Base-by-base conservation (phyloP, 345 rosid species). In the Lepidium aucheri region DNA sequence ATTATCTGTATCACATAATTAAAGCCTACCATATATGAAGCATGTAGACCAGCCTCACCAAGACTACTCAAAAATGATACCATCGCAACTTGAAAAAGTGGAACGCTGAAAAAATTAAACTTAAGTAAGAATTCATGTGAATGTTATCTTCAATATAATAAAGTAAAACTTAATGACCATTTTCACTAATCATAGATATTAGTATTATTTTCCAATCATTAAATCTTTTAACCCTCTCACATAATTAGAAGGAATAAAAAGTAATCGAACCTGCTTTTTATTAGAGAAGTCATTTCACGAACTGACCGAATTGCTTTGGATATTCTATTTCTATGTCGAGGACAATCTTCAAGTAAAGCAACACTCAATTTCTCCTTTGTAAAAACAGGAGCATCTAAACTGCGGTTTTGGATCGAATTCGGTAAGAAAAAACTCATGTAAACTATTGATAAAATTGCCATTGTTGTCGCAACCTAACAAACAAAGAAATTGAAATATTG, bases 381-480 rank as follows among this genome's bases (percentile, higher is more conserved):
- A 39, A 85, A 32, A 39, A 82, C 79, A 6, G 96, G 88, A 9
- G 77, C 57, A 0, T 68, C 16, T 24, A 84, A 47, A 24, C 54
- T 47, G 22, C 72, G 73, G 40, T 69, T 78, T 34, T 62, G 55
- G 47, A 72, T 70, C 2, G 89, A 85, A 13, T 89, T 95, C 5
- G 84, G 89, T n/a, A 92, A 80, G 69, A 89, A 85, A 52, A 84
- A 9, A 46, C 75, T 77, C 95, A 87, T 83, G 74, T 87, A 92
- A 43, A 80, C 52, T 0, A 81, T 51, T 16, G 93, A 74, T 30
- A 69, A 39, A 36, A 92, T 45, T 3, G 85, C 89, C 71, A 83
- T 62, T 32, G 71, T 26, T 1, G 89, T 61, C 2, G 92, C 74
- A 16, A 87, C 90, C 94, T 88, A 39, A 47, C 4, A n/a, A 30